Base-by-base conservation (phyloP, 306 rosid species). In the Prinsepia uniflora region DNA sequence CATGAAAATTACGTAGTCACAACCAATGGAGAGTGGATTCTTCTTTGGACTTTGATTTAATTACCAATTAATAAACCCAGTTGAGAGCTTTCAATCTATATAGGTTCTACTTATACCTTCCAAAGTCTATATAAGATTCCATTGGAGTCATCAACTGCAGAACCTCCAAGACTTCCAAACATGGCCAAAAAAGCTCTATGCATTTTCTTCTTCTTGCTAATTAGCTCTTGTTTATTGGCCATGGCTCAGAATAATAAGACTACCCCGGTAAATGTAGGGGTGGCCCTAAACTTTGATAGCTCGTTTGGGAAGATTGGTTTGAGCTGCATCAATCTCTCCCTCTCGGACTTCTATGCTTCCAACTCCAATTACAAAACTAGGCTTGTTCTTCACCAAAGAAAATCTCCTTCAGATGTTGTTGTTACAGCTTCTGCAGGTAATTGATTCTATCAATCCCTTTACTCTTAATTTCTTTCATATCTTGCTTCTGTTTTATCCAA, bases 311-410 rank as follows among this genome's bases (percentile, higher is more conserved):
- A 65, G 56, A 19, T 69, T 78, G 71, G 67, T 6, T 19, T 78
- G 77, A 78, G 75, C n/a, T 84, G 83, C 72, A 75, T 84, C 64
- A 10, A 75, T 43, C 75, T 84, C 72, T 77, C 87, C 0, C 61
- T 78, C 34, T 72, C 83, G 0, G 87, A 84, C 15, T 84, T 78
- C 56, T 84, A 84, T 5, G 49, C 60, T 3, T 55, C 79, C 11
- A 64, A 67, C 17, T 4, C 19, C 40, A 7, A 52, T 14, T 73
- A 78, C 46, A 63, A 72, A 0, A 84, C 85, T 15, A 78, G 81
- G 73, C 50, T 84, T 8, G 39, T 47, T 46, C 65, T 81, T 13
- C 56, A 71, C 42, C 0, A 63, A 54, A 75, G 56, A 45, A 52
- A 75, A 43, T 43, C 83, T 57, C 24, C 34, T 5, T 2, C 11